Evolutionary conservation across 495 filamentous ascomycete genomes (phyloP).

Genomic region (Pyrenula massariospora): DNA sequence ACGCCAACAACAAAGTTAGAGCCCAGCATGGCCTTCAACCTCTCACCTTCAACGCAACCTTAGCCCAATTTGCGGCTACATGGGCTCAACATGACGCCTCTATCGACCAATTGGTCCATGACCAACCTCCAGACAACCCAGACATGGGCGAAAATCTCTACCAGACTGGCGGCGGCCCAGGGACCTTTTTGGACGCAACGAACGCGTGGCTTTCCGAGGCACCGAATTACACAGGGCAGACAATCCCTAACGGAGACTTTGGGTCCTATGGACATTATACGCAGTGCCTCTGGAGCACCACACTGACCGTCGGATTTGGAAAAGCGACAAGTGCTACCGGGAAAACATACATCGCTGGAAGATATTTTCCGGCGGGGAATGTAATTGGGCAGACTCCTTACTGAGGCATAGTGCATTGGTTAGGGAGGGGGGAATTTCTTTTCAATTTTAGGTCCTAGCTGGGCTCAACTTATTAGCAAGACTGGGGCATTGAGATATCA

Average conservation of each 20-base stretch:
- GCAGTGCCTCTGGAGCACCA: background rate
- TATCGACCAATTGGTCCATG: background rate
- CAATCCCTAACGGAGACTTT: background rate
- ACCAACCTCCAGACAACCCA: background rate
- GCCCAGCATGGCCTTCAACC: background rate
- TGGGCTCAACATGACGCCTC: background rate
- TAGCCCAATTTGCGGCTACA: background rate
- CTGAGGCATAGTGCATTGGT: too few relatives aligned
- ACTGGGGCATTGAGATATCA: too few relatives aligned
- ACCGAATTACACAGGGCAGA: background rate
- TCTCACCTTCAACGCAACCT: background rate
- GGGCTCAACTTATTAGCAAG: too few relatives aligned
- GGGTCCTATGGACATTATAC: constrained; percentile 1
- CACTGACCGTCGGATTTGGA: background rate
- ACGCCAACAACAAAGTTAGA: constrained; percentile 1
- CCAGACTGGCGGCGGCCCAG: background rate
- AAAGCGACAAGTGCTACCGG: background rate
- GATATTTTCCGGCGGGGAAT: background rate
- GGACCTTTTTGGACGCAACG: background rate
- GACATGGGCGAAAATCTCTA: background rate
- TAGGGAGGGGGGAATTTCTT: too few relatives aligned
- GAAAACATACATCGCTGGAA: background rate
- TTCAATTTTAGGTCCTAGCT: too few relatives aligned
- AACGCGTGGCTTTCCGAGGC: background rate
- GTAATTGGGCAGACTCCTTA: background rate